These are phyloP conservation scores for Ophiostoma sp. DNA, from an alignment of 2,329 filamentous ascomycete genomes.

Conservation along the genomic window DNA sequence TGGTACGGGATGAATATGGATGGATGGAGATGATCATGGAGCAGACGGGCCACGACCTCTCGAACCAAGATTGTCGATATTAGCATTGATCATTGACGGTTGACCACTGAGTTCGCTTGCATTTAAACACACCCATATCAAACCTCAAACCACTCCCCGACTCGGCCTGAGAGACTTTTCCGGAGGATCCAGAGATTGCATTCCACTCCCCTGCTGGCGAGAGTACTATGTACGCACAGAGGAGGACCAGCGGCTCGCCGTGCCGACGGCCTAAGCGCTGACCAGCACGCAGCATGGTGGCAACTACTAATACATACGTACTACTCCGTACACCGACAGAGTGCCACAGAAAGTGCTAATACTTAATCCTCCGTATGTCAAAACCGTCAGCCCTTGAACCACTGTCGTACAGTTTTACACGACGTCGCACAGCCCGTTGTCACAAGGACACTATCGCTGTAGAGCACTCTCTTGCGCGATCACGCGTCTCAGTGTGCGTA, in stretches of 20 bases:
- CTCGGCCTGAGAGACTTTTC: not conserved
- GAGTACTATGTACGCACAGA: not conserved
- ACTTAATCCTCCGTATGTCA: not conserved
- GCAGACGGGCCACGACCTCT: not conserved
- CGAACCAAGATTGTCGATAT: not conserved
- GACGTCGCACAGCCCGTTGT: conserved; percentile 6
- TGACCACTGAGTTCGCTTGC: no score
- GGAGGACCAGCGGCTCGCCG: not conserved
- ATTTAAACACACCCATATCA: no score
- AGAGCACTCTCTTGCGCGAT: not conserved
- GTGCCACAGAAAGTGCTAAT: no score
- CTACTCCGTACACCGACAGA: no score
- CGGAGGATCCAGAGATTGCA: conserved; percentile 1
- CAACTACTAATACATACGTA: no score
- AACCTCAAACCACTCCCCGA: no score
- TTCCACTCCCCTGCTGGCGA: not conserved
- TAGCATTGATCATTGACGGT: not conserved
- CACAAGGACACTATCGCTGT: conserved; percentile 1
- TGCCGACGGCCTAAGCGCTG: conserved; percentile 5
- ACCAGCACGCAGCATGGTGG: not conserved
- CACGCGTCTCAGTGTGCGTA: conserved; percentile 4
- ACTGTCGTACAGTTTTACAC: not conserved
- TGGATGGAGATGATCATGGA: not conserved
- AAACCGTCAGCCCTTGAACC: no score
- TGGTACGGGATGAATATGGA: no score